Conservation (phyloP, 495 filamentous ascomycete genomes). For the Margaritispora aquatica region DNA sequence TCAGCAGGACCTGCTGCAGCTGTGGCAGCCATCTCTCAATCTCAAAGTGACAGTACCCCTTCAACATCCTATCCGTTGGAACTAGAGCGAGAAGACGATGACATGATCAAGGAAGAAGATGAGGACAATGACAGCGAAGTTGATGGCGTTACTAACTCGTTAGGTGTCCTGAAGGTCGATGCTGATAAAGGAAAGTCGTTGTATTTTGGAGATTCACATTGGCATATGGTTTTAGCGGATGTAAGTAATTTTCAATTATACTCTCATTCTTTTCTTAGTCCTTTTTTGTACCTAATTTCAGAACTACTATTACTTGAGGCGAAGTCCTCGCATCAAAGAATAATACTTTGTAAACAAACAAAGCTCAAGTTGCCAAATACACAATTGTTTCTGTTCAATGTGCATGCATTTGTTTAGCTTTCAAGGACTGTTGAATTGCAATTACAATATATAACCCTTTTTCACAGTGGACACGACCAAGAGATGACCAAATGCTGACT, state of each 20-base stretch:
- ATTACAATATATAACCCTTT: neutral
- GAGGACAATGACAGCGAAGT: constrained; percentile 71
- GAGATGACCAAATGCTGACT: neutral
- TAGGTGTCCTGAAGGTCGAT: constrained; percentile 84
- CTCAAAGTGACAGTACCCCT: constrained; percentile 38
- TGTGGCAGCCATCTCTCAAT: constrained; percentile 55
- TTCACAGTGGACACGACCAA: neutral
- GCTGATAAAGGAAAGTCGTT: constrained; percentile 71
- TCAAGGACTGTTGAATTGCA: too few relatives aligned
- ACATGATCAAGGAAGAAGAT: constrained; percentile 46
- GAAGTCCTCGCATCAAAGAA: too few relatives aligned
- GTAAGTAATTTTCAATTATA: constrained; percentile 34
- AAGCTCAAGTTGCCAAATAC: too few relatives aligned
- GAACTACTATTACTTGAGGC: too few relatives aligned
- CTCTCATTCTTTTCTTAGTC: neutral
- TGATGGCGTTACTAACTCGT: constrained; percentile 76
- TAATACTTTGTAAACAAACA: too few relatives aligned
- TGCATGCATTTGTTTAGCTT: too few relatives aligned
- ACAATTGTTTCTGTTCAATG: too few relatives aligned
- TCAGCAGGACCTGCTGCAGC: constrained; percentile 57
- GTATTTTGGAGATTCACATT: constrained; percentile 86
- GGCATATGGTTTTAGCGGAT: constrained; percentile 82
- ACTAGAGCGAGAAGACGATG: constrained; percentile 49
- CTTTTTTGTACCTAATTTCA: too few relatives aligned
- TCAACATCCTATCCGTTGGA: constrained; percentile 23